Percentiles rank a stretch among this genome's conserved stretches.
Conservation (phyloP, 1,284 basidiomycete genomes). For the Ustilago trichophora region DNA sequence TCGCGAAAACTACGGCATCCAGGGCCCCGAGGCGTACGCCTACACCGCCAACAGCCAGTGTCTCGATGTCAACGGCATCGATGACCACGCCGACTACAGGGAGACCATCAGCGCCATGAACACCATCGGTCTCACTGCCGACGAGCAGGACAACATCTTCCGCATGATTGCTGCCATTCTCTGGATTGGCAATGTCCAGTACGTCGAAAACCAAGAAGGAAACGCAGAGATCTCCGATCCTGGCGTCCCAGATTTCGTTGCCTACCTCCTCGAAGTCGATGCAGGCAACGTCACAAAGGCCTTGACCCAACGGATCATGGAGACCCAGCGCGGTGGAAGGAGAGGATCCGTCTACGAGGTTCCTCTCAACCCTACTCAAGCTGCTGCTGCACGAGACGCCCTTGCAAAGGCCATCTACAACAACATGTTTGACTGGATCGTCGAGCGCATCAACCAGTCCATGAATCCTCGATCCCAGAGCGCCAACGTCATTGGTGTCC, state of each 20-base stretch:
- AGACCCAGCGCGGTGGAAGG: slow-evolving; percentile 81
- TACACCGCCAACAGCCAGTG: slow-evolving; percentile 93
- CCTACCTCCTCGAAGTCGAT: slow-evolving; percentile 91
- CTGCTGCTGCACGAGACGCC: slow-evolving; percentile 86
- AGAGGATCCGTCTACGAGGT: slow-evolving; percentile 96
- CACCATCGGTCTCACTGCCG: slow-evolving; percentile 82
- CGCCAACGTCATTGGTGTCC: slow-evolving; percentile 91
- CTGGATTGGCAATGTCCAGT: slow-evolving; percentile 85
- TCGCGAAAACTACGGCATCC: slow-evolving; percentile 92
- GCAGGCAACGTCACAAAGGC: slow-evolving; percentile 82
- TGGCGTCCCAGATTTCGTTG: slow-evolving; percentile 92
- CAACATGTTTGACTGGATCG: slow-evolving; percentile 99
- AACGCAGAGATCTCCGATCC: slow-evolving; percentile 84
- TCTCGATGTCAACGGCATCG: slow-evolving; percentile 87
- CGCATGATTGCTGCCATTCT: slow-evolving; percentile 90
- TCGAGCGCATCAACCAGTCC: slow-evolving; percentile 91
- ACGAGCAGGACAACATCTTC: slow-evolving; percentile 92
- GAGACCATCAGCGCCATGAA: slow-evolving; percentile 96
- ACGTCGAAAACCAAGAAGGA: slow-evolving; percentile 89
- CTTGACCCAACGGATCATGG: slow-evolving; percentile 84
- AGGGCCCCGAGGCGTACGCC: slow-evolving; percentile 93
- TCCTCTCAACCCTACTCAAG: slow-evolving; percentile 92
- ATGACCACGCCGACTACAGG: slow-evolving; percentile 85
- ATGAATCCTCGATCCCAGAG: slow-evolving; percentile 81
- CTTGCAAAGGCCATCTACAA: slow-evolving; percentile 97